Evolutionary conservation across 345 rosid genomes (phyloP).

Genomic region (Corchorus capsularis): DNA sequence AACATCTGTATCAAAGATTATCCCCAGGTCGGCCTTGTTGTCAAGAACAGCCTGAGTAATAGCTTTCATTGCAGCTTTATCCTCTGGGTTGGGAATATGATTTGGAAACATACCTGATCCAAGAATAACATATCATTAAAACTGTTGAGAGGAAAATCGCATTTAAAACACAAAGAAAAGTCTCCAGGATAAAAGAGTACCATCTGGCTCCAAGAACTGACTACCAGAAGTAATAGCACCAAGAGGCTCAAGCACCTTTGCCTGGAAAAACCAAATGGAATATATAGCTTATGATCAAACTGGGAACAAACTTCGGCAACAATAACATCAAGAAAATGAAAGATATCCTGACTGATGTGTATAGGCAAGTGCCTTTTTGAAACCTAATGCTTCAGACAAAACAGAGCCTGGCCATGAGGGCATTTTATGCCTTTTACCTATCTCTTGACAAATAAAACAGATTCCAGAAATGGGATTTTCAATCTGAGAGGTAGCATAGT

Average conservation of each 20-base stretch:
- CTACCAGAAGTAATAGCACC: conserved; percentile 93
- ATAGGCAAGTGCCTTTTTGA: not conserved
- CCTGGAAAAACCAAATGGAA: conserved; percentile 49
- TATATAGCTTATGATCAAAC: conserved; percentile 5
- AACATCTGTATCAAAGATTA: conserved; percentile 98
- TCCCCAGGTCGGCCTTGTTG: conserved; percentile 92
- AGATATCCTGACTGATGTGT: not conserved
- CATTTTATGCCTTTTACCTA: not conserved
- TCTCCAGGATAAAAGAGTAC: conserved; percentile 36
- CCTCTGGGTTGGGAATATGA: conserved; percentile 99
- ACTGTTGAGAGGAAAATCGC: conserved; percentile 15
- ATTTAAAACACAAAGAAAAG: not conserved
- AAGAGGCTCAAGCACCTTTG: conserved; percentile 90
- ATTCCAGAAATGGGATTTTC: not conserved
- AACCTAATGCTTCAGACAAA: not conserved
- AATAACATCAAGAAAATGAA: not conserved
- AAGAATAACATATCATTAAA: conserved; percentile 12
- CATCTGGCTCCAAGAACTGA: conserved; percentile 98
- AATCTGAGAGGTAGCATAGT: not conserved
- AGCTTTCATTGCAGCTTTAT: conserved; percentile 88
- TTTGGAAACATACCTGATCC: conserved; percentile 87
- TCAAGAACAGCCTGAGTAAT: conserved; percentile 84
- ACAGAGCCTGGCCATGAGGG: not conserved
- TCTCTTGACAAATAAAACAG: not conserved
- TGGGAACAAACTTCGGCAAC: not conserved